Evolutionary conservation across 129 eudicot species (phyloP).

Genomic region (Helichrysum umbraculigerum): DNA sequence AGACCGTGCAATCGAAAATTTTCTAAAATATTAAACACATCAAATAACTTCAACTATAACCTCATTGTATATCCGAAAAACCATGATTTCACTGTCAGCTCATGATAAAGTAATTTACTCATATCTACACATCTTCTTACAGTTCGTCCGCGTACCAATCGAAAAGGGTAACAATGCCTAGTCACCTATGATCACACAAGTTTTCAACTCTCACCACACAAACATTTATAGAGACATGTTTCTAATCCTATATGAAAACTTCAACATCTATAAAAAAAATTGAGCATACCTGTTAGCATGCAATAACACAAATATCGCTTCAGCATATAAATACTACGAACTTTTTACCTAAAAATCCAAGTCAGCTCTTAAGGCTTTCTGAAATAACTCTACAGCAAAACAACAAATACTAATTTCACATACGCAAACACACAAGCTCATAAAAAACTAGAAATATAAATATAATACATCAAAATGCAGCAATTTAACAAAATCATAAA

Average conservation of each 20-base stretch:
- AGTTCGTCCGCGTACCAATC: not conserved
- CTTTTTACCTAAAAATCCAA: slow-evolving; percentile 1
- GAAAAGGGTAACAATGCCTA: not conserved
- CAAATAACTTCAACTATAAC: slow-evolving; percentile 13
- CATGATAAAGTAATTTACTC: not conserved
- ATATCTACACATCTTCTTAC: not conserved
- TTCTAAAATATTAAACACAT: not conserved
- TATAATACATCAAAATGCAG: slow-evolving; percentile 22
- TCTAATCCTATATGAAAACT: not conserved
- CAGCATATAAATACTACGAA: not conserved
- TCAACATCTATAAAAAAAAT: not conserved
- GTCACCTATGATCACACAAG: not conserved
- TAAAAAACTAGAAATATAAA: slow-evolving; percentile 3
- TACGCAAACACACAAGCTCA: not conserved
- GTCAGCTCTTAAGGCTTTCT: slow-evolving; percentile 15
- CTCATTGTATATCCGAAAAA: slow-evolving; percentile 1
- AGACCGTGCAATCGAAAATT: not conserved
- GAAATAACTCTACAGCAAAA: slow-evolving; percentile 5
- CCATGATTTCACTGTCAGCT: slow-evolving; percentile 21
- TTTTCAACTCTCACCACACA: not conserved
- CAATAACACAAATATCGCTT: not conserved
- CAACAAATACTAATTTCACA: not conserved
- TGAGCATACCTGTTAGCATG: not conserved
- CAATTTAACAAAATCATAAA: slow-evolving; percentile 13
- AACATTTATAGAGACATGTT: not conserved